Evolutionary conservation across 768 basidiomycete species (phyloP), one percentile per base, ranked within the genome.

Genomic region (Rhodotorula kratochvilovae): DNA sequence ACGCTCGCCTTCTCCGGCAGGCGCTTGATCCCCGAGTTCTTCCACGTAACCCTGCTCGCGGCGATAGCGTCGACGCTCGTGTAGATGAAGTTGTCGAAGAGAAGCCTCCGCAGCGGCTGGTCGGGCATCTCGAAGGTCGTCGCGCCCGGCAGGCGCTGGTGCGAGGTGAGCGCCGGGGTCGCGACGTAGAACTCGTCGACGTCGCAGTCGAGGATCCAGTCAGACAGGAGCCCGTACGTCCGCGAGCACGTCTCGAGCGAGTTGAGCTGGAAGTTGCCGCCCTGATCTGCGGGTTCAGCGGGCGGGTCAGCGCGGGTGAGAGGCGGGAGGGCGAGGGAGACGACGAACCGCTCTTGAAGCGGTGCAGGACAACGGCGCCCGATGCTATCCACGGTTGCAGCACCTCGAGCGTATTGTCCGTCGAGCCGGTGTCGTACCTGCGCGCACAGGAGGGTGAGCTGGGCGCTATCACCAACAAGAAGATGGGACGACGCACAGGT

Each of bases 171-270:
- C 1, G 53, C 46, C 10, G 51, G 51, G n/a, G 68, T 59, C 31
- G 64, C 23, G 48, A 70, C 68, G 23, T 59, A 42, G 56, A 55
- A 58, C 63, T 70, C 68, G 63, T 70, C 68, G 63, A 70, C 27
- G 58, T 70, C 68, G 63, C n/a, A n/a, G 25, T 70, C 63, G 53
- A 57, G 50, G 17, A 70, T 25, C 68, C 68, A 70, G 48, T 70
- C 59, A 16, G 55, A 48, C n/a, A 12, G 6, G 7, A 23, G 15
- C 23, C 55, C 45, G n/a, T 46, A 62, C 5, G 33, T 43, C 31
- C 51, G 61, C 25, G 60, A 68, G 53, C 59, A 61, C 23, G 61
- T 61, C 46, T 54, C 42, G 36, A 62, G 56, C 21, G 67, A 61
- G 53, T 51, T 51, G 31, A 35, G 8, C 54, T 64, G 63, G 45